Conservation (phyloP, 371 early-diverging fungal genomes). For the Mortierella sp. region DNA sequence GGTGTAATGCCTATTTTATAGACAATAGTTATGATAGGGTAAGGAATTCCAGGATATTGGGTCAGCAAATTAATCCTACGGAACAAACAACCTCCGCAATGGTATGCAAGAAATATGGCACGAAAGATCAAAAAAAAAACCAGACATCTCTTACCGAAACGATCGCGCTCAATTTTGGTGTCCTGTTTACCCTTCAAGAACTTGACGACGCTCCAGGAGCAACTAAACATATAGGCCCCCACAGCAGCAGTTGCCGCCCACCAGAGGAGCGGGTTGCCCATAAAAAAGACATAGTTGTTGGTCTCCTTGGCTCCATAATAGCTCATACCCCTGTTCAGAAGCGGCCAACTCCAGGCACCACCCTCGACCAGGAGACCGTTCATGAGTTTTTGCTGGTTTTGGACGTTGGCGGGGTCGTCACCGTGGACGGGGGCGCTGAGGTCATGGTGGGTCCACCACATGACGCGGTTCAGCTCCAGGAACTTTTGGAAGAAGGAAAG, state of each 20-base stretch:
- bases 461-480: conserved; percentile 87
- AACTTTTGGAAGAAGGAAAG: conserved; percentile 88
- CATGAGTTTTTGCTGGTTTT: background rate
- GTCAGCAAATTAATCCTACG: too few species aligned
- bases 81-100: too few species aligned
- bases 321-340: conserved; percentile 85
- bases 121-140: background rate
- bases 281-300: conserved; percentile 90
- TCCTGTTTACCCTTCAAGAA: conserved; percentile 67
- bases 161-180: conserved; percentile 34
- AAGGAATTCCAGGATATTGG: too few species aligned
- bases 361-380: background rate
- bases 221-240: conserved; percentile 67
- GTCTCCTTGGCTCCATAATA: conserved; percentile 86
- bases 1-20: conserved; percentile 26
- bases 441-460: conserved; percentile 92
- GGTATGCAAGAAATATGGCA: too few species aligned
- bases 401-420: background rate
- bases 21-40: background rate
- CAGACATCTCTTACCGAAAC: conserved; percentile 28
- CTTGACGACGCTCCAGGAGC: conserved; percentile 64
- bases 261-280: conserved; percentile 97
- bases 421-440: conserved; percentile 62
- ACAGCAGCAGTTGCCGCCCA: conserved; percentile 84
- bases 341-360: conserved; percentile 81